phyloP scores from a whole-genome alignment of 768 basidiomycete species.

The Suillus placidus region DNA sequence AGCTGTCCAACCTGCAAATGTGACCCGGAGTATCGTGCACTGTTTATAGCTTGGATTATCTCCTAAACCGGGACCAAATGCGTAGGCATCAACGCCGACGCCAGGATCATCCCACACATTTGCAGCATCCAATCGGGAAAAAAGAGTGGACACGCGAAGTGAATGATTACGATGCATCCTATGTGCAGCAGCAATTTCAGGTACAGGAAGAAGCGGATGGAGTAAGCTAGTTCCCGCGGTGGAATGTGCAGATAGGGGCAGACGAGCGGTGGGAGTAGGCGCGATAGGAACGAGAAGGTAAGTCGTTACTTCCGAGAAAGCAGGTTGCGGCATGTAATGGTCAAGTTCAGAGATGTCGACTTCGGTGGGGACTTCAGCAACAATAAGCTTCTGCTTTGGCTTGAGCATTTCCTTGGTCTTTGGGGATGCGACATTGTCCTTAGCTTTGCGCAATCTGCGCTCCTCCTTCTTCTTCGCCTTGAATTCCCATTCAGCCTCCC shows the following conservation, averaged over 20 bases:
- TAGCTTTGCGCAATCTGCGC: constrained; percentile 26
- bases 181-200: constrained; percentile 55
- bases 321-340: constrained; percentile 57
- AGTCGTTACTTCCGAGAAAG: constrained; percentile 52
- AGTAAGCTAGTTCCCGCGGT: constrained; percentile 16
- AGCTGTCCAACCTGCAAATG: constrained; percentile 75
- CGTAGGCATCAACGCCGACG: constrained; percentile 58
- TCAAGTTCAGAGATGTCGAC: constrained; percentile 49
- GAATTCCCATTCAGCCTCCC: constrained; percentile 72
- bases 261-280: constrained; percentile 68
- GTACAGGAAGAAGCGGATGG: constrained; percentile 53
- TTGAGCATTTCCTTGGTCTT: constrained; percentile 35
- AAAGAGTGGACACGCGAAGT: constrained; percentile 66
- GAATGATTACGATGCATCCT: constrained; percentile 56
- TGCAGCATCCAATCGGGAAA: constrained; percentile 69
- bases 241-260: constrained; percentile 51
- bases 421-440: constrained; percentile 21
- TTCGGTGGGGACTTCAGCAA: constrained; percentile 5
- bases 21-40: constrained; percentile 67
- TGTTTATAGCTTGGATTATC: constrained; percentile 44
- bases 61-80: constrained; percentile 49
- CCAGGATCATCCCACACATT: constrained; percentile 59
- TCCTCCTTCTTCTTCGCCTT: constrained; percentile 49
- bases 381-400: constrained; percentile 19
- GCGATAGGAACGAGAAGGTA: constrained; percentile 76